A percentile compares a stretch with the other conserved stretches of the same genome.
These are phyloP conservation scores for Candida pseudoviswanathii DNA, from an alignment of 1,139 yeast genomes.

Conservation along the genomic window DNA sequence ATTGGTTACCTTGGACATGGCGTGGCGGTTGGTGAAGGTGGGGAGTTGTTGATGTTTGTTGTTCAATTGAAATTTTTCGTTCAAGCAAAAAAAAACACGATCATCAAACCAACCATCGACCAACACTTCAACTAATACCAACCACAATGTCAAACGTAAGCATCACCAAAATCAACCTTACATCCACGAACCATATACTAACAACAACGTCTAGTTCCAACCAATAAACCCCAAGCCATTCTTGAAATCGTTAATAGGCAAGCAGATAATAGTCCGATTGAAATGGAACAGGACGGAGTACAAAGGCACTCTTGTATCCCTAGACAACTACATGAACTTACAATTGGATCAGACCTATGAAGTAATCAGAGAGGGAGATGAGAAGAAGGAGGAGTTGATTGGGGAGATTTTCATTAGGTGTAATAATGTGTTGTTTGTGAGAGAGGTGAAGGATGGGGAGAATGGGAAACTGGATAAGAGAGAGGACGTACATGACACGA, in stretches of 20 bases:
- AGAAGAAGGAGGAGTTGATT: conserved; percentile 53
- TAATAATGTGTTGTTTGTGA: conserved; percentile 73
- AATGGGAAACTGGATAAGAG: background rate
- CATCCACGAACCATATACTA: conserved; percentile 6
- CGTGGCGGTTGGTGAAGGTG: background rate
- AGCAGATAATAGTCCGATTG: conserved; percentile 76
- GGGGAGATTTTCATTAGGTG: conserved; percentile 90
- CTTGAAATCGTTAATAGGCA: conserved; percentile 69
- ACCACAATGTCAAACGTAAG: conserved; percentile 11
- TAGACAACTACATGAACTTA: conserved; percentile 92
- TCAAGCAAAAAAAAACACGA: conserved; percentile 6
- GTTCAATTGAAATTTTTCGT: background rate
- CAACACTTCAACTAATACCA: background rate
- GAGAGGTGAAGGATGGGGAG: conserved; percentile 28
- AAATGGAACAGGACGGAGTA: conserved; percentile 96
- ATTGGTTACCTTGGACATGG: conserved; percentile 25
- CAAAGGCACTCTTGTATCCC: conserved; percentile 74
- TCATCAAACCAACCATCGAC: background rate
- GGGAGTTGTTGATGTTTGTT: background rate
- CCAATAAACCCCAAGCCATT: conserved; percentile 93
- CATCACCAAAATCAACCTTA: background rate
- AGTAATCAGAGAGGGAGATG: conserved; percentile 31
- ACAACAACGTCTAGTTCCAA: conserved; percentile 46
- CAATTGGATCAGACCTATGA: conserved; percentile 76
- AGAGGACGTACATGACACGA: conserved; percentile 21